Conservation (phyloP, 768 basidiomycete genomes). For the Neoboletus magnificus region DNA sequence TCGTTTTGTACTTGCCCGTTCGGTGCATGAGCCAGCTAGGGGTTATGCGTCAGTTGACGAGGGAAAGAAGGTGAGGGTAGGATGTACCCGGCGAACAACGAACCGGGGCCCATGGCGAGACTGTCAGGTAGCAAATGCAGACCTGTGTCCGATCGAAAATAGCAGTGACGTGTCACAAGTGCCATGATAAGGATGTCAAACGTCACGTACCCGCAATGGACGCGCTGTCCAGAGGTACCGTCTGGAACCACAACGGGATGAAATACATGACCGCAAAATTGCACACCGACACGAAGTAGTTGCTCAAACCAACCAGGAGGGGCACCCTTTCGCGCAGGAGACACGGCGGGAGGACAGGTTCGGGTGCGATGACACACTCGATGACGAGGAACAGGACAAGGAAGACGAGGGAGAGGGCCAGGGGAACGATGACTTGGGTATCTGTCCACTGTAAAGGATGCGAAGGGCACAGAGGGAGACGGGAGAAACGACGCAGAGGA, state of each 20-base stretch:
- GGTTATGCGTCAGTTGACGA: not conserved
- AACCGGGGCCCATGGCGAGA: conserved; percentile 46
- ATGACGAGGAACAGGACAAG: conserved; percentile 53
- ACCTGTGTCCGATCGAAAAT: conserved; percentile 20
- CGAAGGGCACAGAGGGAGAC: not conserved
- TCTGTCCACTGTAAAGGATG: conserved; percentile 48
- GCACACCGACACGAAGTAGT: conserved; percentile 69
- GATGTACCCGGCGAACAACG: conserved; percentile 46
- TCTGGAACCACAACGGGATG: conserved; percentile 81
- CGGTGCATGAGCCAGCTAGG: conserved; percentile 46
- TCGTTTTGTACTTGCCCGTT: conserved; percentile 47
- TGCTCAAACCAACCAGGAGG: conserved; percentile 64
- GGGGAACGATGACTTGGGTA: conserved; percentile 47
- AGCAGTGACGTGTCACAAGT: too few species aligned
- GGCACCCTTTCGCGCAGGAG: conserved; percentile 67
- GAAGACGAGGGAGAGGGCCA: conserved; percentile 43
- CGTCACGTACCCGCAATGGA: conserved; percentile 52
- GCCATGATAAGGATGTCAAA: not conserved
- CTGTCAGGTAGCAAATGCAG: conserved; percentile 51
- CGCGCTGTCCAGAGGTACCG: conserved; percentile 64
- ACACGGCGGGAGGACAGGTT: conserved; percentile 67
- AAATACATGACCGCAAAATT: conserved; percentile 77
- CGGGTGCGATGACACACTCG: conserved; percentile 58
- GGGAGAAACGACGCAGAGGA: conserved; percentile 38
- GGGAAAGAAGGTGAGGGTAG: too few species aligned